These are phyloP conservation scores for Curvularia spicifera DNA, from an alignment of 2,329 filamentous ascomycete species.

Conservation along the genomic window DNA sequence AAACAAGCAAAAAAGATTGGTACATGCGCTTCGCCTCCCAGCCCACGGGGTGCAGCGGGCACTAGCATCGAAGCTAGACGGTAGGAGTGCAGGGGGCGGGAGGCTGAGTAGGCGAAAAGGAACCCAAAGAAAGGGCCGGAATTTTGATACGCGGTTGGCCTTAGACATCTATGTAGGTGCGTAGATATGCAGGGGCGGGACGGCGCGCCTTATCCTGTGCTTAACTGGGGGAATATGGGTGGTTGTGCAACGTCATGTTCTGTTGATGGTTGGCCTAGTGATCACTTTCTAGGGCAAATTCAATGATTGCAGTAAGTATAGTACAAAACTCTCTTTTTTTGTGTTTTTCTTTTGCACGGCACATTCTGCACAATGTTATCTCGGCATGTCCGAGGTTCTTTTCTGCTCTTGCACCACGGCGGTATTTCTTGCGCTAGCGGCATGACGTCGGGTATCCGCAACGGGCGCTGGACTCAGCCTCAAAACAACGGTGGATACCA, in stretches of 20 bases:
- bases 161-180: background rate
- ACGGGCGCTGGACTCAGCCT: background rate
- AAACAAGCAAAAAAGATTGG: background rate
- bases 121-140: background rate
- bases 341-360: too few species aligned
- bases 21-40: background rate
- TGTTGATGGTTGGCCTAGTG: background rate
- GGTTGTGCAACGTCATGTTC: background rate
- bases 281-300: background rate
- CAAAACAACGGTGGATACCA: background rate
- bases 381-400: background rate
- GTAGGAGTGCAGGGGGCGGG: background rate
- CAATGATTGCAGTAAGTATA: too few species aligned
- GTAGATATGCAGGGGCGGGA: slow-evolving; percentile 1
- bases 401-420: background rate
- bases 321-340: too few species aligned
- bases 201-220: slow-evolving; percentile 2
- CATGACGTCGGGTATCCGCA: background rate
- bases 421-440: background rate
- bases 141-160: background rate
- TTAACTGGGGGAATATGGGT: background rate
- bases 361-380: background rate
- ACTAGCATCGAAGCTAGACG: background rate
- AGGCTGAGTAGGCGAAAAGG: background rate
- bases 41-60: background rate